Evolutionary conservation across 2,329 filamentous ascomycete genomes (phyloP).

Genomic region (Daldinia sp.): DNA sequence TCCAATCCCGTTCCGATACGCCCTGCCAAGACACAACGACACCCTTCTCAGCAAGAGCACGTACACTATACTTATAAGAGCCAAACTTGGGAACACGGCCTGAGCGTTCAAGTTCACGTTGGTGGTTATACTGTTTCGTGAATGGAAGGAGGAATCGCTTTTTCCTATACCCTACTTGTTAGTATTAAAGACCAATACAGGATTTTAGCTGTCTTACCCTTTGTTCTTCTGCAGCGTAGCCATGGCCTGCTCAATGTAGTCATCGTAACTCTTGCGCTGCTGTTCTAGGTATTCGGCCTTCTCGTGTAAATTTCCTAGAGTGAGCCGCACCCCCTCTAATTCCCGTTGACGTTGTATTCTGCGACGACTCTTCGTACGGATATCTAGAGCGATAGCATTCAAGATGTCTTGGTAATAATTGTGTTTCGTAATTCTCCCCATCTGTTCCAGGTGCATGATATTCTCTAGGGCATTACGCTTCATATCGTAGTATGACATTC

Average conservation of each 20-base stretch:
- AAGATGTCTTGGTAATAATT: conserved; percentile 98
- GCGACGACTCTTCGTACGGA: conserved; percentile 94
- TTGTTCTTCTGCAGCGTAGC: conserved; percentile 96
- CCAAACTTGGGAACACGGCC: conserved; percentile 97
- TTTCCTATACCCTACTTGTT: conserved; percentile 66
- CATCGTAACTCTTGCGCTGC: conserved; percentile 97
- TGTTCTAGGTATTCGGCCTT: conserved; percentile 94
- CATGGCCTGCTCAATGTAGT: conserved; percentile 99
- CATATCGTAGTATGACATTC: conserved; percentile 90
- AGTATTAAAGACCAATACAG: conserved; percentile 31
- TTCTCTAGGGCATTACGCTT: conserved; percentile 96
- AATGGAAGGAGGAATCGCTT: conserved; percentile 96
- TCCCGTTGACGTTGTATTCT: conserved; percentile 92
- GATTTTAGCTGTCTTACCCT: conserved; percentile 64
- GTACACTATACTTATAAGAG: conserved; percentile 95
- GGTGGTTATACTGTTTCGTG: conserved; percentile 98
- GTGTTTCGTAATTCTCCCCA: conserved; percentile 86
- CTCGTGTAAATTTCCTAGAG: conserved; percentile 79
- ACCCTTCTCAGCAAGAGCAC: conserved; percentile 89
- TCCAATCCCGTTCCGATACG: conserved; percentile 84
- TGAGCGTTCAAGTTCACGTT: conserved; percentile 91
- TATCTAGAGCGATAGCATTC: conserved; percentile 96
- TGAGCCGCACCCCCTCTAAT: conserved; percentile 83
- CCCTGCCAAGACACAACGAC: conserved; percentile 93
- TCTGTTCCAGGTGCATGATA: conserved; percentile 87